Base-by-base conservation (phyloP, 2,329 filamentous ascomycete genomes). In the Colletotrichum ledebouriae region DNA sequence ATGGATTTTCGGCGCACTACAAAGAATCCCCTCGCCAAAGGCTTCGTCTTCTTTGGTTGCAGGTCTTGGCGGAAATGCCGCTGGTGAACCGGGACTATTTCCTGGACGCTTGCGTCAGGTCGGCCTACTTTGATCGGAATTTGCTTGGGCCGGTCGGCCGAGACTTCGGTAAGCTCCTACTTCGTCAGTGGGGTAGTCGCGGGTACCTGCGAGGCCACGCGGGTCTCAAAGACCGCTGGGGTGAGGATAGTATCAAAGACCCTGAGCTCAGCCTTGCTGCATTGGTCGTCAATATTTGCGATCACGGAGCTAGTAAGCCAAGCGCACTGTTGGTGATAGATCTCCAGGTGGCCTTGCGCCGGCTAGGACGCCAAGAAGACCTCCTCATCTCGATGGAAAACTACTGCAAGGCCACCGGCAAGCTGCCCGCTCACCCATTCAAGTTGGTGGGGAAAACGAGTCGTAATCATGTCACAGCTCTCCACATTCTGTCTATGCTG, bases 381-480 rank as follows among this genome's bases (percentile, higher is more conserved):
- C 53, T 73, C 5, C 59, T 71, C 4, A 37, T 20, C 25, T 73
- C 72, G 10, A 70, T 73, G 17, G 47, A 42, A 25, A 39, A 33
- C 9, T 60, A 47, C 44, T 68, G 59, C 22, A 29, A 52, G 22
- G 11, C 22, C 4, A 29, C 13, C 33, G 22, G 29, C 11, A 20
- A 11, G 25, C 20, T 69, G n/a, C 44, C 47, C 4, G 22, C 60
- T 12, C 11, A 12, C 20, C 59, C 59, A 13, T 70, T 69, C 44
- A 50, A 10, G 42, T 39, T 10, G 6, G 17, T 74, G 15, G 73
- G 72, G 6, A n/a, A 59, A 17, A 64, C 69, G 3, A 71, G 72
- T 59, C 44, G 69, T 15, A 73, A 78, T 52, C 72, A 79, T 60
- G 60, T 49, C 5, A 63, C 73, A 15, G 78, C 75, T 1, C 55